Conservation (phyloP, 2,329 filamentous ascomycete species). For the Aspergillus sp. region DNA sequence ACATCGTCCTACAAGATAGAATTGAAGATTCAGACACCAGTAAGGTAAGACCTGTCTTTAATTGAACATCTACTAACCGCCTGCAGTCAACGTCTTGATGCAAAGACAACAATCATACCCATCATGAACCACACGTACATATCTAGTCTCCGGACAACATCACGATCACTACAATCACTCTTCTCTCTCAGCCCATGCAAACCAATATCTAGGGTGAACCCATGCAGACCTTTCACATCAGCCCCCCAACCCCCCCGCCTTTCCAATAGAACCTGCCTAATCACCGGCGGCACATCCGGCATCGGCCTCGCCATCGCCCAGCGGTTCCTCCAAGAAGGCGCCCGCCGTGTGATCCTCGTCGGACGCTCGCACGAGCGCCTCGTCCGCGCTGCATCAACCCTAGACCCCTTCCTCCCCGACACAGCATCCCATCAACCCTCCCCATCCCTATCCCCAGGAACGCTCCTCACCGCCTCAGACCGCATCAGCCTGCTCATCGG, state of each 20-base stretch:
- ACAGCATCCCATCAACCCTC: neutral
- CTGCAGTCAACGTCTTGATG: neutral
- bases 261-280: conserved; percentile 45
- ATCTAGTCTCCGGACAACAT: neutral
- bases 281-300: conserved; percentile 69
- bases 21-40: neutral
- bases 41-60: no score
- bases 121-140: neutral
- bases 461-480: conserved; percentile 13
- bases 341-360: conserved; percentile 56
- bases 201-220: conserved; percentile 2
- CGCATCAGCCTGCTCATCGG: conserved; percentile 32
- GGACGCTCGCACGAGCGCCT: conserved; percentile 55
- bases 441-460: conserved; percentile 1
- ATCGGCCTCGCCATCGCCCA: conserved; percentile 68
- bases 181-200: neutral
- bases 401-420: conserved; percentile 12
- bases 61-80: neutral
- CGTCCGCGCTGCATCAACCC: conserved; percentile 30
- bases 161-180: neutral
- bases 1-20: neutral
- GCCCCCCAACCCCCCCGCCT: conserved; percentile 17
- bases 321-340: conserved; percentile 63
- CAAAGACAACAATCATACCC: neutral
- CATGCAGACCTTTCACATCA: neutral